These are phyloP conservation scores for Porcisia deanei DNA, from an alignment of 208 protist genomes.

Conservation along the genomic window DNA sequence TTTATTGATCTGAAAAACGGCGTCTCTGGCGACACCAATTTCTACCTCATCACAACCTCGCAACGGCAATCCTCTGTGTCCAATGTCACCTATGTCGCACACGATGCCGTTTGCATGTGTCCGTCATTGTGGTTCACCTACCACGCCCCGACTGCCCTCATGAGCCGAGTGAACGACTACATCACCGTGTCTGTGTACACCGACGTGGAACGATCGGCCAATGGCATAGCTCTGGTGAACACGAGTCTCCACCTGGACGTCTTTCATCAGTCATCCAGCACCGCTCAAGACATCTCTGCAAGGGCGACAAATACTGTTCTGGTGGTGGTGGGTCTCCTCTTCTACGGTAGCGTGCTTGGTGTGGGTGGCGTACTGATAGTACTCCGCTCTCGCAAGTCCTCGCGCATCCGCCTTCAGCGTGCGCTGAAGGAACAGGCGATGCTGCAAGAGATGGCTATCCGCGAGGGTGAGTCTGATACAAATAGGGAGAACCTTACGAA, in stretches of 20 bases:
- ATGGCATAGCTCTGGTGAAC: constrained; percentile 11
- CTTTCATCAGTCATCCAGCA: constrained; percentile 23
- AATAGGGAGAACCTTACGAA: background rate
- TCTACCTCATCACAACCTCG: constrained; percentile 38
- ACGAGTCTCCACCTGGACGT: constrained; percentile 44
- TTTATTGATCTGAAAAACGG: constrained; percentile 45
- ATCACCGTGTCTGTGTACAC: constrained; percentile 40
- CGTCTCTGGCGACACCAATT: constrained; percentile 43
- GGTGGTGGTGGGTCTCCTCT: constrained; percentile 40
- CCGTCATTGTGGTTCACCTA: constrained; percentile 45
- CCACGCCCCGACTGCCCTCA: constrained; percentile 32
- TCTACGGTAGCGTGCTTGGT: constrained; percentile 44
- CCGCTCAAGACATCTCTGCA: constrained; percentile 15
- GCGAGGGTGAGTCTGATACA: background rate
- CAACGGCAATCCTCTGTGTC: constrained; percentile 31
- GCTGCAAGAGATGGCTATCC: constrained; percentile 15
- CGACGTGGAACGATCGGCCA: constrained; percentile 10
- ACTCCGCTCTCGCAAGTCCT: constrained; percentile 30
- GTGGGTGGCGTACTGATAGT: constrained; percentile 34
- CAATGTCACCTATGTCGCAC: constrained; percentile 38
- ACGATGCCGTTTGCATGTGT: constrained; percentile 32
- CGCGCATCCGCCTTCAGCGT: constrained; percentile 33
- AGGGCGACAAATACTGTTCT: constrained; percentile 25
- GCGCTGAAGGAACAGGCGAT: constrained; percentile 22
- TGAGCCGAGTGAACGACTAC: constrained; percentile 35